These are phyloP conservation scores for Oryza meyeriana DNA, from an alignment of 176 grass and related monocot genomes.

Conservation along the genomic window DNA sequence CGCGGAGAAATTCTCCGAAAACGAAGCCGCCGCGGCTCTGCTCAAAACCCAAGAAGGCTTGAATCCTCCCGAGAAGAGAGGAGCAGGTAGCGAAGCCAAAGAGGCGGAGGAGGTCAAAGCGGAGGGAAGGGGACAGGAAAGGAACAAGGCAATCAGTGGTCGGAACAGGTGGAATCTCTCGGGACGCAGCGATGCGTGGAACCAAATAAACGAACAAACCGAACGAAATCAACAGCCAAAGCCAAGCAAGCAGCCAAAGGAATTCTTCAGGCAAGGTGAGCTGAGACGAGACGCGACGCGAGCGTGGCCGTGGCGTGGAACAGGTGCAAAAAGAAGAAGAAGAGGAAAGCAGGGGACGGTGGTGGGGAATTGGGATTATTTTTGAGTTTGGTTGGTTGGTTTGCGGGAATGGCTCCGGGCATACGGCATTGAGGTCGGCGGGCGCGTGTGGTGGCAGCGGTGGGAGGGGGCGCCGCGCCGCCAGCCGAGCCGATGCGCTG, in stretches of 20 bases:
- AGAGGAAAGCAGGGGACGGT: neutral
- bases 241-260: neutral
- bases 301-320: conserved; percentile 9
- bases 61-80: neutral
- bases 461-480: conserved; percentile 16
- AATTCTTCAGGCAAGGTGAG: neutral
- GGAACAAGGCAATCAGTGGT: neutral
- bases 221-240: neutral
- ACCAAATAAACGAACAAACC: conserved; percentile 39
- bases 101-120: conserved; percentile 20
- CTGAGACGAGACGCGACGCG: neutral
- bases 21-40: neutral
- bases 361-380: neutral
- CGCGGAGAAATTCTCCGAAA: neutral
- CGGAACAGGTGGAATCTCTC: conserved; percentile 12
- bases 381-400: neutral
- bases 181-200: conserved; percentile 26
- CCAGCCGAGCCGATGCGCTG: conserved; percentile 14
- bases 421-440: conserved; percentile 12
- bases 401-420: neutral
- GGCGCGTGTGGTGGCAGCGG: conserved; percentile 18
- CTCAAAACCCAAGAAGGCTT: neutral
- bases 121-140: neutral
- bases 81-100: neutral
- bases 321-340: neutral